Conservation (phyloP, 139 green algal genomes). For the Picochlorum sp. region DNA sequence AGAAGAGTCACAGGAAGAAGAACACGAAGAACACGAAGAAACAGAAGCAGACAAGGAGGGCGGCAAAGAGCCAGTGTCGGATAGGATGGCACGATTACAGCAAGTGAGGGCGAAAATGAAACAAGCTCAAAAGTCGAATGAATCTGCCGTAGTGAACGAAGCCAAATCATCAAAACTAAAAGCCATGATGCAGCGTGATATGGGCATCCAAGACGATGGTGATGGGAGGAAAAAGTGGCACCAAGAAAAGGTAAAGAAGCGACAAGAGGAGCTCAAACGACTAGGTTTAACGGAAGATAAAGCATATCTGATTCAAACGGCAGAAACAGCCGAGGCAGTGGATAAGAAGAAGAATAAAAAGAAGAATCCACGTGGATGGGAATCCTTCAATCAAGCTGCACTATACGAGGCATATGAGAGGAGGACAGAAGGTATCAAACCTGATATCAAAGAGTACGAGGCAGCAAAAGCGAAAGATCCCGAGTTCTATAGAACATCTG, state of each 20-base stretch:
- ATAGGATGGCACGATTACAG: conserved; percentile 77
- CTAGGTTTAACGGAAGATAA: conserved; percentile 58
- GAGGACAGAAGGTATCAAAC: conserved; percentile 56
- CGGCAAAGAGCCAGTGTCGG: conserved; percentile 42
- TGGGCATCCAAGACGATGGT: conserved; percentile 2
- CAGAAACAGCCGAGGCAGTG: conserved; percentile 52
- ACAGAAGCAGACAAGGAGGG: not conserved
- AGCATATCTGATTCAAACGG: conserved; percentile 72
- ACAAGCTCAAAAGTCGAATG: conserved; percentile 76
- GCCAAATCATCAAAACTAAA: conserved; percentile 28
- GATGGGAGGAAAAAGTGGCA: conserved; percentile 45
- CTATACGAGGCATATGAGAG: conserved; percentile 79
- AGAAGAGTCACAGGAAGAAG: conserved; percentile 9
- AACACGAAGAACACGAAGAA: not conserved
- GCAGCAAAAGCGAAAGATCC: conserved; percentile 57
- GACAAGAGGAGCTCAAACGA: conserved; percentile 58
- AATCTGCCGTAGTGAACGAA: conserved; percentile 78
- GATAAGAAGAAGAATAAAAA: conserved; percentile 77
- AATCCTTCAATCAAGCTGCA: conserved; percentile 60
- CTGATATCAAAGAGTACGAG: conserved; percentile 61
- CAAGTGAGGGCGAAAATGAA: conserved; percentile 74
- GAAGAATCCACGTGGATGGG: conserved; percentile 47
- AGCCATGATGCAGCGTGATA: not conserved
- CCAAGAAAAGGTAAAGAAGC: conserved; percentile 71
- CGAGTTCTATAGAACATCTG: conserved; percentile 73